Percentiles rank a stretch among this genome's conserved stretches.
Conservation (phyloP, 192 early-diverging fungal genomes). For the Umbelopsis sp. region DNA sequence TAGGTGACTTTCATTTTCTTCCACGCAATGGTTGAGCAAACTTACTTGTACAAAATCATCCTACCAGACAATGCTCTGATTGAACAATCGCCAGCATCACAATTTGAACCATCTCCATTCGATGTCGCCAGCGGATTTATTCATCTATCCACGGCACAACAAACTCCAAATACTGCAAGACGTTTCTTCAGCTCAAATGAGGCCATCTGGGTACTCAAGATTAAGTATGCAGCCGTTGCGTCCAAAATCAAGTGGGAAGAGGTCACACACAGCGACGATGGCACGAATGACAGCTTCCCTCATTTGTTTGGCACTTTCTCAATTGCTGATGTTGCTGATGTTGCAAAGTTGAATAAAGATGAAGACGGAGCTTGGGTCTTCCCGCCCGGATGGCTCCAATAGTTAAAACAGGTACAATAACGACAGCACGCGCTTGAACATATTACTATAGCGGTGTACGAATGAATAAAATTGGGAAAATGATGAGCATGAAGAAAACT, state of each 20-base stretch:
- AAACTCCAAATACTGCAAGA: constrained; percentile 1
- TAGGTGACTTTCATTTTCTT: not conserved
- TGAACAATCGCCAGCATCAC: not conserved
- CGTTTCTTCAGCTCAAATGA: constrained; percentile 11
- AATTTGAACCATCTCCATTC: constrained; percentile 7
- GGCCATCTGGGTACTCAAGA: constrained; percentile 19
- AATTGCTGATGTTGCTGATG: constrained; percentile 2
- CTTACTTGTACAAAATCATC: constrained; percentile 17
- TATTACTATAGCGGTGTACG: too few species aligned
- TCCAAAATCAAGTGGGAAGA: constrained; percentile 14
- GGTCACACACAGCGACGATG: constrained; percentile 17
- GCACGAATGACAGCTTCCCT: not conserved
- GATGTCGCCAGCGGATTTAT: constrained; percentile 14
- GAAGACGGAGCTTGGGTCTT: constrained; percentile 8
- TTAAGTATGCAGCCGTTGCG: not conserved
- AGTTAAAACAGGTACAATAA: not conserved
- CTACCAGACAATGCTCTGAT: not conserved
- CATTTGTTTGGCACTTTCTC: constrained; percentile 8
- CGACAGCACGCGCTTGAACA: not conserved
- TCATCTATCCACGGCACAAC: constrained; percentile 14
- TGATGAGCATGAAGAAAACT: too few species aligned
- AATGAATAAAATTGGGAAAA: too few species aligned
- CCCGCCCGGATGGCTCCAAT: constrained; percentile 14
- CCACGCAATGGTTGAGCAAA: not conserved
- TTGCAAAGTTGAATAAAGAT: constrained; percentile 1